phyloP scores from a whole-genome alignment of 1,284 basidiomycete species.

The Boletellus deceptivus region DNA sequence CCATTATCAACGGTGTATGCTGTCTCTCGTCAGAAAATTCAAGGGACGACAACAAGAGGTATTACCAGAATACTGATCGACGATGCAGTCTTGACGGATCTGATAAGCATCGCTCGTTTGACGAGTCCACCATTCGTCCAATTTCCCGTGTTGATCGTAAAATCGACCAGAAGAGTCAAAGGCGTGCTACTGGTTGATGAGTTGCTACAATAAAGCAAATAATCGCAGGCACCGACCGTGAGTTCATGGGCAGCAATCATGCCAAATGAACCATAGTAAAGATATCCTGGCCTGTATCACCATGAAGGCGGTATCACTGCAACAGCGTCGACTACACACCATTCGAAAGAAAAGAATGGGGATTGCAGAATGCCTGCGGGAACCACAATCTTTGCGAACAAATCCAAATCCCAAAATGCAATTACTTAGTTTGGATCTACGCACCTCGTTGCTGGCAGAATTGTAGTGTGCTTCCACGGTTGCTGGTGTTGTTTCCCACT shows the following conservation, averaged over 20 bases:
- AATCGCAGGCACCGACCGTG: constrained; percentile 40
- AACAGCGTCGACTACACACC: constrained; percentile 47
- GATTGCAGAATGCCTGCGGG: constrained; percentile 93
- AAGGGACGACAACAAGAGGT: constrained; percentile 9
- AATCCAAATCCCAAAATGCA: not conserved
- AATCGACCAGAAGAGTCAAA: constrained; percentile 90
- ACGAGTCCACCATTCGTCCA: constrained; percentile 88
- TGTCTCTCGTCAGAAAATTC: constrained; percentile 28
- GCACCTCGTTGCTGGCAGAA: constrained; percentile 75
- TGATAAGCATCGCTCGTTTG: constrained; percentile 83
- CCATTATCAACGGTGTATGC: constrained; percentile 84
- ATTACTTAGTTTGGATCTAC: not conserved
- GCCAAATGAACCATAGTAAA: constrained; percentile 91
- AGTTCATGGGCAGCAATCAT: constrained; percentile 89
- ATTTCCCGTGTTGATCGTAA: constrained; percentile 78
- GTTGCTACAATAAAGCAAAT: not conserved
- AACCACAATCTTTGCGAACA: constrained; percentile 78
- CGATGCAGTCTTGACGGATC: constrained; percentile 82
- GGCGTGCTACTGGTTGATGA: constrained; percentile 61
- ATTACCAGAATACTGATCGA: constrained; percentile 79
- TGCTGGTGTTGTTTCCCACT: constrained; percentile 90
- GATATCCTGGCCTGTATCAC: constrained; percentile 72
- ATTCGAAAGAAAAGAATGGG: constrained; percentile 86
- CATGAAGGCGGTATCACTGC: constrained; percentile 7
- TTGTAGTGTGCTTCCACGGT: constrained; percentile 82